Evolutionary conservation across 352 stramenopile species (phyloP).

Genomic region (Blastocystis sp.): DNA sequence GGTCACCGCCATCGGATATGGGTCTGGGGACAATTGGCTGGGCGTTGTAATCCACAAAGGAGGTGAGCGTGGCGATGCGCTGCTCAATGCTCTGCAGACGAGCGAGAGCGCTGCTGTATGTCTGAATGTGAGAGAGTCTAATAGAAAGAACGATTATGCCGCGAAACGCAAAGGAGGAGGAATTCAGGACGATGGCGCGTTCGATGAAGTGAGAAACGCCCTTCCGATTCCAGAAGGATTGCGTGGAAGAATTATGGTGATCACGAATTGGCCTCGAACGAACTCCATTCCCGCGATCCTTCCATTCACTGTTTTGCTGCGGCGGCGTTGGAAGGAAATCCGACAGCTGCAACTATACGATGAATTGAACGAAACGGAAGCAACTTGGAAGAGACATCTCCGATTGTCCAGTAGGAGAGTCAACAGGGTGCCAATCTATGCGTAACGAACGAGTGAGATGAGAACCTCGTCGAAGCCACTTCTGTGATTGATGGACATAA

Average conservation of each 20-base stretch:
- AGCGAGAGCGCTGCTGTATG: neutral
- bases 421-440: slow-evolving; percentile 11
- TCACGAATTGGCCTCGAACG: no score
- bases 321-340: neutral
- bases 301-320: neutral
- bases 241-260: no score
- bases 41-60: neutral
- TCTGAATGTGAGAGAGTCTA: neutral
- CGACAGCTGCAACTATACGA: neutral
- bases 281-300: neutral
- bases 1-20: no score
- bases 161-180: neutral
- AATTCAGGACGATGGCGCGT: neutral
- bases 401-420: slow-evolving; percentile 58
- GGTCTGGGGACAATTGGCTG: neutral
- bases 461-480: slow-evolving; percentile 28
- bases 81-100: neutral
- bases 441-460: neutral
- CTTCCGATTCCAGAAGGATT: no score
- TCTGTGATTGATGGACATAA: slow-evolving; percentile 32
- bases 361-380: neutral
- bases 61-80: neutral
- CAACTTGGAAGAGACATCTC: slow-evolving; percentile 25
- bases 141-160: neutral
- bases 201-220: neutral